Base-by-base conservation (phyloP, 768 basidiomycete species). In the Rhodotorula sphaerocarpa region DNA sequence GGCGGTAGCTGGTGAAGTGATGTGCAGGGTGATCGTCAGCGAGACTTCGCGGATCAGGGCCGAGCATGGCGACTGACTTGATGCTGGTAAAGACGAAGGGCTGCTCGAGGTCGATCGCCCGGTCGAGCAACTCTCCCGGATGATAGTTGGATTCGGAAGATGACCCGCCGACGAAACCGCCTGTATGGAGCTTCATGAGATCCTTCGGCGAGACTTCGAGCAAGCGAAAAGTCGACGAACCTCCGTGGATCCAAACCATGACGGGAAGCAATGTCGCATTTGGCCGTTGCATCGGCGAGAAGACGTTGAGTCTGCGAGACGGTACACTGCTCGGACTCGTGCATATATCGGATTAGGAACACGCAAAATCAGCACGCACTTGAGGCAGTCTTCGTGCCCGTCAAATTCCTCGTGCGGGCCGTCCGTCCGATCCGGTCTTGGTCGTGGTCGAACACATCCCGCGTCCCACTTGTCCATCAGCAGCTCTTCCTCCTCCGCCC, bases 201-300 rank as follows among this genome's bases (percentile, higher is more conserved):
- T n/a, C n/a, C n/a, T n/a, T n/a, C n/a, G n/a, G n/a, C n/a, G n/a
- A n/a, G n/a, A n/a, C n/a, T n/a, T n/a, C n/a, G n/a, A 27, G 23
- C 10, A 28, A n/a, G 45, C n/a, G n/a, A 25, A 46, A 9, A 16
- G 10, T 39, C 36, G 36, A 52, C 67, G 23, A 21, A n/a, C 50
- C 72, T 46, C 63, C 70, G 47, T 62, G 69, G 14, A 64, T 61
- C 59, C 70, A 68, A 15, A 68, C 7, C 55, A 68, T 50, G 25
- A 68, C 67, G 14, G 67, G 67, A 0, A 68, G 36, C 12, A 68
- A 55, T 1, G 46, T 55, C 33, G 54, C 50, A 15, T 61, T 59
- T 15, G 46, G 55, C 25, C 67, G 55, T 18, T 58, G 30, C 9
- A 53, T 39, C 3, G 63, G 63, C 7, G 63, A 34, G 42, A 60